These are phyloP conservation scores for Trametes maxima DNA, from an alignment of 768 basidiomycete species.

Conservation along the genomic window DNA sequence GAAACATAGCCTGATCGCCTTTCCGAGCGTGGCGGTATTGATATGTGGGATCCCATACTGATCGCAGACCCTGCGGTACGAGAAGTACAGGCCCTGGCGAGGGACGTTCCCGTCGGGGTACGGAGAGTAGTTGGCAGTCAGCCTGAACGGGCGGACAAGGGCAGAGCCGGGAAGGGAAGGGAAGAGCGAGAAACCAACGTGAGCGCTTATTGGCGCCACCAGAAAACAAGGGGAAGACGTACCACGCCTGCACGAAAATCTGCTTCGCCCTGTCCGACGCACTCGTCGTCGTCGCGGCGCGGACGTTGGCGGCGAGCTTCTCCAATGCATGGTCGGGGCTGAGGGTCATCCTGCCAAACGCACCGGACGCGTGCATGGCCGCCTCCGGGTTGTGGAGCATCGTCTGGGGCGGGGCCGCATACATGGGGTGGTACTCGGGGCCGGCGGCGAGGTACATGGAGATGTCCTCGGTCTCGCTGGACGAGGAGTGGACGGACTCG, in stretches of 20 bases:
- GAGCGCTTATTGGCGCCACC: conserved; percentile 14
- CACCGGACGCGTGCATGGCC: conserved; percentile 63
- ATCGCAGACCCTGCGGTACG: conserved; percentile 88
- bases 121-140: conserved; percentile 87
- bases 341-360: conserved; percentile 78
- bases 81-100: conserved; percentile 91
- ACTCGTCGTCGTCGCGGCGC: conserved; percentile 87
- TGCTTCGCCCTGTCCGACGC: conserved; percentile 91
- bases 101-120: conserved; percentile 94
- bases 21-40: conserved; percentile 94
- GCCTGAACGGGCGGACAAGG: conserved; percentile 47
- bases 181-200: conserved; percentile 15
- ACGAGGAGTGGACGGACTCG: conserved; percentile 85
- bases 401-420: conserved; percentile 43
- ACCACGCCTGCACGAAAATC: conserved; percentile 94
- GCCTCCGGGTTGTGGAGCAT: conserved; percentile 36
- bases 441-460: conserved; percentile 68
- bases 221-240: conserved; percentile 34
- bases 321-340: conserved; percentile 78
- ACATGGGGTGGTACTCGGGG: conserved; percentile 70
- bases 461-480: conserved; percentile 87
- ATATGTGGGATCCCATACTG: conserved; percentile 93
- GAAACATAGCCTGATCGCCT: conserved; percentile 91
- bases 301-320: conserved; percentile 84
- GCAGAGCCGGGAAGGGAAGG: conserved; percentile 6